These are phyloP conservation scores for Oryza rufipogon DNA, from an alignment of 176 grass and related monocot genomes.

Conservation along the genomic window DNA sequence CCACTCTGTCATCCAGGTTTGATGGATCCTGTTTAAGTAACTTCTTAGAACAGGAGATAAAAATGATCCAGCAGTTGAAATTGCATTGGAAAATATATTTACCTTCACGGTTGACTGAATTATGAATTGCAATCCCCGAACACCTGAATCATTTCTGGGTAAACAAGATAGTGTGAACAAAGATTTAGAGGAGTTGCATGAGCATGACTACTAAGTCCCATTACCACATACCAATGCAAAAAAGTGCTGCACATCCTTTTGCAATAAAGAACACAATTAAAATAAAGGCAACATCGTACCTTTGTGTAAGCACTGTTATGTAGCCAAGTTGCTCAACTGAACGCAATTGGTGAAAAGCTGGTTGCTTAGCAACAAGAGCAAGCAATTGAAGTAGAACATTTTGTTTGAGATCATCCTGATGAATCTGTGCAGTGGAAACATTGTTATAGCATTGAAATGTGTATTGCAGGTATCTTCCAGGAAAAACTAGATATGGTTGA, in stretches of 20 bases:
- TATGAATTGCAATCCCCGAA: constrained; percentile 84
- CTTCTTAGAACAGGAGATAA: constrained; percentile 35
- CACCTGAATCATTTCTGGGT: constrained; percentile 72
- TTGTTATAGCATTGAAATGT: constrained; percentile 32
- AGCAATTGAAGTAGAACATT: constrained; percentile 90
- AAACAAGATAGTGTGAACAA: constrained; percentile 23
- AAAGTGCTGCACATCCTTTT: neutral
- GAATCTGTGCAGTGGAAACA: constrained; percentile 53
- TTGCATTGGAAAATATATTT: constrained; percentile 18
- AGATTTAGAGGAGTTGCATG: neutral
- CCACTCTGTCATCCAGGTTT: constrained; percentile 78
- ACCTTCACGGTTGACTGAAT: constrained; percentile 96
- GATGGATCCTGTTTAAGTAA: constrained; percentile 70
- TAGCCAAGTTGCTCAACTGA: constrained; percentile 98
- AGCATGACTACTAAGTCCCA: neutral
- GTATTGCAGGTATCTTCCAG: neutral
- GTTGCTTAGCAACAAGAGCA: constrained; percentile 85
- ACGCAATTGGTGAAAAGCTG: constrained; percentile 95
- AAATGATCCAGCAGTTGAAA: constrained; percentile 2
- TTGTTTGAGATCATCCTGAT: constrained; percentile 91
- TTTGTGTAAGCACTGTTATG: constrained; percentile 72
- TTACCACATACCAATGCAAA: constrained; percentile 29
- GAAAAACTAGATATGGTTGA: constrained; percentile 17
- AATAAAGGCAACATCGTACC: constrained; percentile 42
- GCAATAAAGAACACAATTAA: constrained; percentile 10